A percentile compares a stretch with the other conserved stretches of the same genome.
Conservation (phyloP, 163 green algal genomes). For the Scenedesmus sp. region DNA sequence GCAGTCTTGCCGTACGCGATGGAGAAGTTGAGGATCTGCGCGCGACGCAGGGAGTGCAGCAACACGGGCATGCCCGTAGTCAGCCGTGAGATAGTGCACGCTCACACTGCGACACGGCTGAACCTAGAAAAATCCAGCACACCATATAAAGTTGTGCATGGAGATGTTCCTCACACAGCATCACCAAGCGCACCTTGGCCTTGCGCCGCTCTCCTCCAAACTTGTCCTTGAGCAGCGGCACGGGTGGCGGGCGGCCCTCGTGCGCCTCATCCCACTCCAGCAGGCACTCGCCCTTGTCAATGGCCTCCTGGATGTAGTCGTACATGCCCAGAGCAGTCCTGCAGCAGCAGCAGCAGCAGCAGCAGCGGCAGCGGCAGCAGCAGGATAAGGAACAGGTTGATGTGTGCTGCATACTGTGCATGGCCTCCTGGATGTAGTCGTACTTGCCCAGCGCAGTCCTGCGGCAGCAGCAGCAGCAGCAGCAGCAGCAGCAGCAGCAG, state of each 20-base stretch:
- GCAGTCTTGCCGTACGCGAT: conserved; percentile 99
- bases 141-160: neutral
- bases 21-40: conserved; percentile 96
- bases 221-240: conserved; percentile 94
- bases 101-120: too few species aligned
- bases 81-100: too few species aligned
- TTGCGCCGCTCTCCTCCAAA: conserved; percentile 86
- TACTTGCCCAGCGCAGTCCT: conserved; percentile 97
- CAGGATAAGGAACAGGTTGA: neutral
- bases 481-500: neutral
- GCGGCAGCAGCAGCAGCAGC: conserved; percentile 43
- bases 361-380: neutral
- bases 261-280: conserved; percentile 83
- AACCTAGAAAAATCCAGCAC: neutral
- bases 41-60: neutral
- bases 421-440: conserved; percentile 89
- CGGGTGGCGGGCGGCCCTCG: conserved; percentile 52
- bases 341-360: conserved; percentile 35
- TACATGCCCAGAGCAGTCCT: conserved; percentile 98
- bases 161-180: neutral
- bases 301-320: conserved; percentile 90
- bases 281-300: conserved; percentile 66
- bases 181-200: conserved; percentile 67
- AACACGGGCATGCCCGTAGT: too few species aligned
- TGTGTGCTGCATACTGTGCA: conserved; percentile 43